phyloP scores from a whole-genome alignment of 805 yeast species.

The Candida germanica region DNA sequence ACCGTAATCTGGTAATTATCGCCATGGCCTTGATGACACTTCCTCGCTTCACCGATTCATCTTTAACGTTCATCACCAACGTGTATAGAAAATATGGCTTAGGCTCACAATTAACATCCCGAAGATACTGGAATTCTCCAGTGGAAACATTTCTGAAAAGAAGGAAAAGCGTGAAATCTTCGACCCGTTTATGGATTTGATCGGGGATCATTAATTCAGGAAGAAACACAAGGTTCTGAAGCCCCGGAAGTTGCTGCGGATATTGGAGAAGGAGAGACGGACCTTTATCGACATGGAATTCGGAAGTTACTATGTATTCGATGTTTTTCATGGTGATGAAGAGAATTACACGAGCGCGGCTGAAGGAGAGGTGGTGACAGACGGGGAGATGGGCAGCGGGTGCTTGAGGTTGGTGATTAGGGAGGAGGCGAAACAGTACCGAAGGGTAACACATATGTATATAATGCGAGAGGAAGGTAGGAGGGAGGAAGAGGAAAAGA shows the following conservation, averaged over 20 bases:
- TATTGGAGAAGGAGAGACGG: conserved; percentile 58
- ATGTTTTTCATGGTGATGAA: conserved; percentile 31
- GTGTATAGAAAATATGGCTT: conserved; percentile 54
- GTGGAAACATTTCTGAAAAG: conserved; percentile 43
- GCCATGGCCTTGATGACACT: conserved; percentile 58
- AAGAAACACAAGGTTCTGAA: conserved; percentile 32
- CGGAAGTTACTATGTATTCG: conserved; percentile 64
- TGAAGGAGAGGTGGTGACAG: too few relatives aligned
- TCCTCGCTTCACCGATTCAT: conserved; percentile 51
- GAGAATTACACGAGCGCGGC: not conserved
- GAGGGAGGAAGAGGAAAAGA: too few relatives aligned
- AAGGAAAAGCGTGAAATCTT: conserved; percentile 57
- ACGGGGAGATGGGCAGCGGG: too few relatives aligned
- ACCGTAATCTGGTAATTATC: conserved; percentile 51
- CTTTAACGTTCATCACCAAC: conserved; percentile 48
- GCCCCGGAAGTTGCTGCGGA: conserved; percentile 31
- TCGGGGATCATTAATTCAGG: conserved; percentile 63
- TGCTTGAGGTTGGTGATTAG: not conserved
- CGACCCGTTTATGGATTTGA: conserved; percentile 54
- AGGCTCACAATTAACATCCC: conserved; percentile 28
- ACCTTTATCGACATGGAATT: conserved; percentile 77
- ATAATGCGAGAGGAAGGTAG: not conserved
- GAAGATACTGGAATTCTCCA: conserved; percentile 38
- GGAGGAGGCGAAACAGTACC: not conserved
- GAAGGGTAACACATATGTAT: not conserved